A percentile compares a stretch with the other conserved stretches of the same genome.
Evolutionary conservation across 768 basidiomycete species (phyloP).

Genomic region (Ramaria sp.): DNA sequence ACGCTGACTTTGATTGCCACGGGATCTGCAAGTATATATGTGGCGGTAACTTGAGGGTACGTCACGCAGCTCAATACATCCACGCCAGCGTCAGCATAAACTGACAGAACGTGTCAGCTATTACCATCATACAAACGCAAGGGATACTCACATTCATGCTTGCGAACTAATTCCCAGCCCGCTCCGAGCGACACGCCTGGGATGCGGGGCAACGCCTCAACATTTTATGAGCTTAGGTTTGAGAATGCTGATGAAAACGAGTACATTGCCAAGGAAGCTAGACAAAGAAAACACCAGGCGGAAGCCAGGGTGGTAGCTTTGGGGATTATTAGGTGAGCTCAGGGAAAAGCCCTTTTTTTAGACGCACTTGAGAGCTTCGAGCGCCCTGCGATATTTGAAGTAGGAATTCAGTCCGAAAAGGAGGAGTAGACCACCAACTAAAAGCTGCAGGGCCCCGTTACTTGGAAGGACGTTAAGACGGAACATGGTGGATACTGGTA

Average conservation of each 20-base stretch:
- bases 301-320: neutral
- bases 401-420: neutral
- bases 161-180: neutral
- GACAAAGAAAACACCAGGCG: neutral
- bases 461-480: neutral
- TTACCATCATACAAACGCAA: neutral
- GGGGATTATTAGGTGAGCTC: too few relatives aligned
- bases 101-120: neutral
- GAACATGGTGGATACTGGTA: neutral
- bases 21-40: constrained; percentile 5
- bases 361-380: neutral
- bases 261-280: neutral
- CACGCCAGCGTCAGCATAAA: neutral
- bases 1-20: constrained; percentile 4
- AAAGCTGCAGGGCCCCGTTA: neutral
- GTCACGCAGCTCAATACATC: neutral
- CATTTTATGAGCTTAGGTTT: too few relatives aligned
- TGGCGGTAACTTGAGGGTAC: neutral
- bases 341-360: too few relatives aligned
- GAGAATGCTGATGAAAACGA: too few relatives aligned
- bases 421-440: neutral
- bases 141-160: neutral
- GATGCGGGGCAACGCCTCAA: neutral
- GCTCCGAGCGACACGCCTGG: neutral
- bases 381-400: neutral